Percentiles rank a stretch among this genome's conserved stretches.
Conservation (phyloP, 73 alveolate genomes). For the Paramecium octaurelia region DNA sequence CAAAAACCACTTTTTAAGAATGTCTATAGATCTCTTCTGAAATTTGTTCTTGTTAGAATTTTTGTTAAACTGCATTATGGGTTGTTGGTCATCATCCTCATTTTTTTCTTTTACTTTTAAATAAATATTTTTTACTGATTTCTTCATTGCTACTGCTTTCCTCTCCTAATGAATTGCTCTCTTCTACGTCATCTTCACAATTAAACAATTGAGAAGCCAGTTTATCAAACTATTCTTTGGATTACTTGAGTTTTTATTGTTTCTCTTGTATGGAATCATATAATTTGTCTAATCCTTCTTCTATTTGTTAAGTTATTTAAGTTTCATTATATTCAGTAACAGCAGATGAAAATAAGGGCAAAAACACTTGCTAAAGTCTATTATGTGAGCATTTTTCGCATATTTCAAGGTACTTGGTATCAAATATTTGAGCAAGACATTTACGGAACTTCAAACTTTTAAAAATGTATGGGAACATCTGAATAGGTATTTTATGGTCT, state of each 20-base stretch:
- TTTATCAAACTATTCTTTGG: conserved; percentile 29
- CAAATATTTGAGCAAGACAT: conserved; percentile 19
- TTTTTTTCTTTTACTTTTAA: background rate
- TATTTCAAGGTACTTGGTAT: conserved; percentile 40
- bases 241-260: background rate
- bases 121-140: background rate
- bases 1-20: conserved; percentile 35
- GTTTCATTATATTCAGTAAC: background rate
- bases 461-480: background rate
- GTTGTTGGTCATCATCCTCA: background rate
- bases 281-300: conserved; percentile 10
- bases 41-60: conserved; percentile 30
- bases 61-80: conserved; percentile 16
- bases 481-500: background rate
- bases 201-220: background rate
- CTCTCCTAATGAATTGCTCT: background rate
- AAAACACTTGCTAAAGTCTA: background rate
- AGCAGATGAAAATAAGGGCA: background rate
- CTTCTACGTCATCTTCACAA: conserved; percentile 4
- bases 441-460: conserved; percentile 4
- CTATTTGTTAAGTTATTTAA: background rate
- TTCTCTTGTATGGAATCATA: conserved; percentile 5
- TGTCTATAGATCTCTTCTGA: conserved; percentile 31
- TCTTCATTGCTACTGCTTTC: conserved; percentile 22
- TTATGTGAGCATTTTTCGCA: conserved; percentile 28